phyloP scores from a whole-genome alignment of 139 green algal genomes.

The Tetraselmis chui region DNA sequence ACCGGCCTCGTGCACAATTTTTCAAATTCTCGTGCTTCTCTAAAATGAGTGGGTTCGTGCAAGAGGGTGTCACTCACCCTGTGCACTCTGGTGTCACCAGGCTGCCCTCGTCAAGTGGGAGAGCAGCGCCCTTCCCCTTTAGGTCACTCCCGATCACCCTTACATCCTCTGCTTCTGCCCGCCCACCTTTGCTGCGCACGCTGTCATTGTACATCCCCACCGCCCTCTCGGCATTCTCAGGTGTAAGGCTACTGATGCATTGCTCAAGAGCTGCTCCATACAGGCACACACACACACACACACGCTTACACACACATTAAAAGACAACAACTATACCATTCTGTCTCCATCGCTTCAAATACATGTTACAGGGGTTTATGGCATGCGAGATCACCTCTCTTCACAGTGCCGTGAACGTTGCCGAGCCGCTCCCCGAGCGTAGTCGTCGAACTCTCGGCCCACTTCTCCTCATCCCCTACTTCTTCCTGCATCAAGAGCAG shows the following conservation, averaged over 20 bases:
- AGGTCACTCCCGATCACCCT: too few species aligned
- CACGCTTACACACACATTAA: too few species aligned
- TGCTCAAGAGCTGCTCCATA: neutral
- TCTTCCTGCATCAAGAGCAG: too few species aligned
- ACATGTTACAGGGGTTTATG: too few species aligned
- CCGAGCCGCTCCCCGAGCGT: neutral
- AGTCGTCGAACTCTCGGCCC: neutral
- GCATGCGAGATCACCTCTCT: neutral
- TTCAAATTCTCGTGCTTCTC: too few species aligned
- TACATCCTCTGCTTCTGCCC: neutral
- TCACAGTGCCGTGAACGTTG: neutral
- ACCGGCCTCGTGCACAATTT: too few species aligned
- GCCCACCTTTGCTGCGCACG: neutral
- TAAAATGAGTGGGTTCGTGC: neutral
- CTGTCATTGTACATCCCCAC: neutral
- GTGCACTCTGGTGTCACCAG: neutral
- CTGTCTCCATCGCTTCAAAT: too few species aligned
- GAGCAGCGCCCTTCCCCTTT: neutral
- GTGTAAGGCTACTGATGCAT: neutral
- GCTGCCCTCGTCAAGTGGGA: neutral
- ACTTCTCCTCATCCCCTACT: neutral
- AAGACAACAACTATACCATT: too few species aligned
- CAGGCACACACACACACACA: too few species aligned
- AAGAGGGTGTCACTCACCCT: neutral
- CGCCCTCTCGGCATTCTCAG: neutral